A percentile compares a stretch with the other conserved stretches of the same genome.
Conservation (phyloP, 1,284 basidiomycete species). For the Garcileccinum viscosum region DNA sequence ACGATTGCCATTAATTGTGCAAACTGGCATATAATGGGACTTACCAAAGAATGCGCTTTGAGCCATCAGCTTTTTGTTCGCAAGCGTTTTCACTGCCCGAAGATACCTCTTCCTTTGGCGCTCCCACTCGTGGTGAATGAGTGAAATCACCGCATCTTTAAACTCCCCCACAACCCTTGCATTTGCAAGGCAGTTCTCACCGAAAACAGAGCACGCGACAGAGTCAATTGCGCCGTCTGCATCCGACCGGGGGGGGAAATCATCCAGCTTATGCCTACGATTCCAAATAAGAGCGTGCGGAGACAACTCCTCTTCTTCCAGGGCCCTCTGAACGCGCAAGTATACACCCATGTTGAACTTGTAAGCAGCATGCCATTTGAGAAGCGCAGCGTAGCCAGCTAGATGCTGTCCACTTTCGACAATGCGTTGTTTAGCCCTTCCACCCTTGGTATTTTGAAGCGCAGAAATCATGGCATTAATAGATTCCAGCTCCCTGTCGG, state of each 20-base stretch:
- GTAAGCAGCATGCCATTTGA: slow-evolving; percentile 5
- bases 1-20: not conserved
- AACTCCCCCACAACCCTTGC: slow-evolving; percentile 2
- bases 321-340: slow-evolving; percentile 4
- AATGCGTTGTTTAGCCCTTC: slow-evolving; percentile 2
- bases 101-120: slow-evolving; percentile 6
- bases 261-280: slow-evolving; percentile 1
- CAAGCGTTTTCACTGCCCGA: not conserved
- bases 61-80: slow-evolving; percentile 1
- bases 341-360: slow-evolving; percentile 5
- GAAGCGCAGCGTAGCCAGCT: slow-evolving; percentile 3
- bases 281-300: slow-evolving; percentile 9
- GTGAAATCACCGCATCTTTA: slow-evolving; percentile 2
- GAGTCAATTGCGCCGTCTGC: slow-evolving; percentile 7
- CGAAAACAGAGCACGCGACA: slow-evolving; percentile 8
- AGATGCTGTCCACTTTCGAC: slow-evolving; percentile 2
- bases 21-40: not conserved
- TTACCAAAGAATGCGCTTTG: slow-evolving; percentile 3
- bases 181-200: slow-evolving; percentile 11
- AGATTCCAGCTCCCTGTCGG: not conserved
- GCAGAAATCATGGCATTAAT: slow-evolving; percentile 8
- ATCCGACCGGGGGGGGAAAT: slow-evolving; percentile 4
- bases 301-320: slow-evolving; percentile 2
- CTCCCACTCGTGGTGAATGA: slow-evolving; percentile 13
- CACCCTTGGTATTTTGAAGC: not conserved